Evolutionary conservation across 2,329 filamentous ascomycete genomes (phyloP).

Genomic region (Sporothrix schenckii): DNA sequence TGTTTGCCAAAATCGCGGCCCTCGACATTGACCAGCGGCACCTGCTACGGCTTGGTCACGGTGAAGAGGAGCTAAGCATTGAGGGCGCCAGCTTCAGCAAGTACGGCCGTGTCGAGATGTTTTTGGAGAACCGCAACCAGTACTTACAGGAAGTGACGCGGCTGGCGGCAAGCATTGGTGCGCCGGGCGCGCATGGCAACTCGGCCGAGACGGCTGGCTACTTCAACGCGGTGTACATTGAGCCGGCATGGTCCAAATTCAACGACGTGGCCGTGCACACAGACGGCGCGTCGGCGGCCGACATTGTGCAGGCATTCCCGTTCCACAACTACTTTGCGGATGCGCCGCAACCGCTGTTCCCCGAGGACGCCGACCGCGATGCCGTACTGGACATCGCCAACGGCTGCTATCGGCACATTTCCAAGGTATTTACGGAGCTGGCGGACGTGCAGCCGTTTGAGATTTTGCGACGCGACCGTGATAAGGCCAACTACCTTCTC

Average conservation of each 20-base stretch:
- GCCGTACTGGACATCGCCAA: conserved; percentile 73
- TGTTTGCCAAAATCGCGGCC: conserved; percentile 97
- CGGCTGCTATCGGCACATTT: conserved; percentile 86
- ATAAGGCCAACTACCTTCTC: conserved; percentile 94
- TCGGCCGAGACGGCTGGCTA: conserved; percentile 97
- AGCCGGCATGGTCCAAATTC: conserved; percentile 87
- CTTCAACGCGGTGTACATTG: conserved; percentile 89
- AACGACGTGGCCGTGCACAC: conserved; percentile 58
- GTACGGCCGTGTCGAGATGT: conserved; percentile 90
- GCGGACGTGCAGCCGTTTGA: conserved; percentile 95
- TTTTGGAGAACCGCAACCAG: conserved; percentile 80
- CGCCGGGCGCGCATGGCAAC: conserved; percentile 90
- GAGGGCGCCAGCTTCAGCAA: conserved; percentile 84
- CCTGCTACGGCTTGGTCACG: conserved; percentile 86
- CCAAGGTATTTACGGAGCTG: conserved; percentile 87
- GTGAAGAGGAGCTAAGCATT: conserved; percentile 89
- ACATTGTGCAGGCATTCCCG: conserved; percentile 76
- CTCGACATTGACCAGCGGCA: conserved; percentile 95
- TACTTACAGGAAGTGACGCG: conserved; percentile 84
- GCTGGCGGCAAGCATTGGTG: conserved; percentile 79
- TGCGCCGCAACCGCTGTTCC: conserved; percentile 83
- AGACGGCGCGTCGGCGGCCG: conserved; percentile 50
- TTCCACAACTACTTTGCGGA: conserved; percentile 87
- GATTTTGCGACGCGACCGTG: conserved; percentile 81
- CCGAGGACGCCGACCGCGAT: conserved; percentile 65